phyloP scores from a whole-genome alignment of 176 grass and related monocot species.

The Saccharum officinarum region DNA sequence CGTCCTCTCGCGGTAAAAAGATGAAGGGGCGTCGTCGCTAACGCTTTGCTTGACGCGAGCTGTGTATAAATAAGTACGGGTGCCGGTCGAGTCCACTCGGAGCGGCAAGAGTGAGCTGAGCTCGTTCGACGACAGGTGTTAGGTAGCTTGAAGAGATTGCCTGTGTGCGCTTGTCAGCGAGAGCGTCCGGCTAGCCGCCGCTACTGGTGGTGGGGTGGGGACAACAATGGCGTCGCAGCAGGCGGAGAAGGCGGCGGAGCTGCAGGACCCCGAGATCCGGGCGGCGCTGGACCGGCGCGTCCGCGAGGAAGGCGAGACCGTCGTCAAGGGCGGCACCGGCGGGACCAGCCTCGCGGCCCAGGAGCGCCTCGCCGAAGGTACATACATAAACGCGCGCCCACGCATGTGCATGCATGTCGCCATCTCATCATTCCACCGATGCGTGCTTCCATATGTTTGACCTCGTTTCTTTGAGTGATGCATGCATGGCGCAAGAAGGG shows the following conservation, averaged over 20 bases:
- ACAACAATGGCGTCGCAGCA: conserved; percentile 26
- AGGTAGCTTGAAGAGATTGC: too few species aligned
- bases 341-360: conserved; percentile 32
- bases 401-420: too few species aligned
- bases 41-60: neutral
- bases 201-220: too few species aligned
- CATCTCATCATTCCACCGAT: too few species aligned
- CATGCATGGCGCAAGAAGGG: conserved; percentile 37
- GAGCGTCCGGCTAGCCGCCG: too few species aligned
- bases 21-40: too few species aligned
- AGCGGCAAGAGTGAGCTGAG: neutral
- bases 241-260: conserved; percentile 28
- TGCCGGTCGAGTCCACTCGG: neutral
- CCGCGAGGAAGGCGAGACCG: conserved; percentile 29
- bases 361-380: conserved; percentile 45
- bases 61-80: neutral
- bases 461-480: neutral
- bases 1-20: too few species aligned
- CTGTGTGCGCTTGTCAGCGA: too few species aligned
- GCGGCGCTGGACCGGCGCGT: conserved; percentile 35
- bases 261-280: conserved; percentile 31
- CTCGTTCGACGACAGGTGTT: neutral
- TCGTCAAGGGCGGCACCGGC: conserved; percentile 30
- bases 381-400: too few species aligned
- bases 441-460: too few species aligned